These are phyloP conservation scores for Saururus chinensis DNA, from an alignment of 164 flowering plant genomes.

Conservation along the genomic window DNA sequence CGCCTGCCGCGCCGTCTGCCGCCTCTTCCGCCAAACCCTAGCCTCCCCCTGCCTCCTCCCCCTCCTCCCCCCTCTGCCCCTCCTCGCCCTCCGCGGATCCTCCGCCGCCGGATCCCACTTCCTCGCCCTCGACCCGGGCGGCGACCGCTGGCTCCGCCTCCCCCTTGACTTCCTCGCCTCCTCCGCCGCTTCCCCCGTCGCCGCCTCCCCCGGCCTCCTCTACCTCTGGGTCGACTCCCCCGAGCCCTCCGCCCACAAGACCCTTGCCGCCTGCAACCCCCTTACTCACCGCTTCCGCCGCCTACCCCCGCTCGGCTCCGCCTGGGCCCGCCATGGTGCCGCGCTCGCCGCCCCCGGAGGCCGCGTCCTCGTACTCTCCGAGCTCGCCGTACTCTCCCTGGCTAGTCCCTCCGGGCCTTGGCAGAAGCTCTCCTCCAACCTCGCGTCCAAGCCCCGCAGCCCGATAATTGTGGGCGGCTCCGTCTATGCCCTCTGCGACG, in stretches of 20 bases:
- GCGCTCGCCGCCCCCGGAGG: constrained; percentile 41
- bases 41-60: constrained; percentile 42
- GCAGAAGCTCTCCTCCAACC: constrained; percentile 67
- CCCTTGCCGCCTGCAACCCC: constrained; percentile 71
- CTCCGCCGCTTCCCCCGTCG: constrained; percentile 23
- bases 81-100: constrained; percentile 29
- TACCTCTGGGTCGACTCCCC: constrained; percentile 60
- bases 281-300: constrained; percentile 40
- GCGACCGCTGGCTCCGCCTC: constrained; percentile 44
- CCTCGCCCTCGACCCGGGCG: constrained; percentile 45
- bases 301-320: constrained; percentile 83
- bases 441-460: constrained; percentile 82
- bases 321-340: constrained; percentile 94
- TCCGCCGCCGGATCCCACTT: constrained; percentile 38
- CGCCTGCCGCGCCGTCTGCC: constrained; percentile 53
- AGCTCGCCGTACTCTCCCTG: constrained; percentile 62
- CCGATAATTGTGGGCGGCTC: constrained; percentile 47
- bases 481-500: constrained; percentile 62
- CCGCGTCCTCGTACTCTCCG: constrained; percentile 62
- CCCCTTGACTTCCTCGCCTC: constrained; percentile 54
- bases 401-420: constrained; percentile 28
- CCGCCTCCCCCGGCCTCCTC: constrained; percentile 36
- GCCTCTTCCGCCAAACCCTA: constrained; percentile 45
- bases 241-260: constrained; percentile 22
- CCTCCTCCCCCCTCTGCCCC: constrained; percentile 32